Percentiles rank a stretch among this genome's conserved stretches.
Conservation (phyloP, 108 stramenopile species). For the Licmophora abbreviata region DNA sequence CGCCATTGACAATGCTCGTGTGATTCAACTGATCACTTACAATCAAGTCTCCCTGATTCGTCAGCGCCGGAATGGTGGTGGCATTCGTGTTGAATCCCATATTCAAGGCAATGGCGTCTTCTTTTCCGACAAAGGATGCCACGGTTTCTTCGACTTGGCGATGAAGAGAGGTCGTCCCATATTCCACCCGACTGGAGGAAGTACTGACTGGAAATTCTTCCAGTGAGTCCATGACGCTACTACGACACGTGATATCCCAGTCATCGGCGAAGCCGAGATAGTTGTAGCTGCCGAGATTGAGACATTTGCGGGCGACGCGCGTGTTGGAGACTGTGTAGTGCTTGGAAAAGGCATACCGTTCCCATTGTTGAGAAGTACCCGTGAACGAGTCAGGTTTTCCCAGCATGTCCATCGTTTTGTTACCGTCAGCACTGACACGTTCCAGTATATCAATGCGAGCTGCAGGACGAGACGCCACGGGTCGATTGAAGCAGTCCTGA, state of each 20-base stretch:
- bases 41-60: constrained; percentile 79
- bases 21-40: constrained; percentile 96
- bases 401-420: constrained; percentile 75
- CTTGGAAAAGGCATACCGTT: constrained; percentile 37
- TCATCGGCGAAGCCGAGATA: constrained; percentile 99
- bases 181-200: constrained; percentile 53
- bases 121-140: constrained; percentile 89
- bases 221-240: constrained; percentile 63
- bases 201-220: constrained; percentile 54
- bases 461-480: constrained; percentile 85
- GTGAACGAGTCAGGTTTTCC: constrained; percentile 44
- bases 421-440: constrained; percentile 76
- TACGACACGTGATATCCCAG: constrained; percentile 85
- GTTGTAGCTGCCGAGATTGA: constrained; percentile 97
- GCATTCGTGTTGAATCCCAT: constrained; percentile 99
- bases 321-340: constrained; percentile 39
- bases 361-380: constrained; percentile 9
- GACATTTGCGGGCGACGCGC: constrained; percentile 55
- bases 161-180: constrained; percentile 83
- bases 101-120: constrained; percentile 89
- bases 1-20: constrained; percentile 97
- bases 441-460: constrained; percentile 88
- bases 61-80: constrained; percentile 92
- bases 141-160: constrained; percentile 80
- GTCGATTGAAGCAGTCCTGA: constrained; percentile 96